phyloP scores from a whole-genome alignment of 108 stramenopile genomes.

The Mayamaea pseudoterrestris region DNA sequence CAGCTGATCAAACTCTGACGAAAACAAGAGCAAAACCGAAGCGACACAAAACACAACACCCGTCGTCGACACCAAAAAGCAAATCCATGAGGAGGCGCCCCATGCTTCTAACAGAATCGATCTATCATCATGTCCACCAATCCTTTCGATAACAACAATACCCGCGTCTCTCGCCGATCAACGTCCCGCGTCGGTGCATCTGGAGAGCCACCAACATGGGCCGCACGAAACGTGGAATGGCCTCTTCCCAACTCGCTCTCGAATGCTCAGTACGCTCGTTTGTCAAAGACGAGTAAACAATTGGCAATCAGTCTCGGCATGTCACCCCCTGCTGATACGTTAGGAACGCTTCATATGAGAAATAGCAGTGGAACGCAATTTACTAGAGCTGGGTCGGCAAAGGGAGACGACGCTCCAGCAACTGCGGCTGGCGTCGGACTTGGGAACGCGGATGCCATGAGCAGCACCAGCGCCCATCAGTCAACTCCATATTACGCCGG shows the following conservation, averaged over 20 bases:
- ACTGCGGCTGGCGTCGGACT: not conserved
- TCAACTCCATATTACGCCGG: constrained; percentile 11
- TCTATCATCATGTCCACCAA: too few relatives aligned
- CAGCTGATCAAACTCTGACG: too few relatives aligned
- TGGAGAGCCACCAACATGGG: constrained; percentile 49
- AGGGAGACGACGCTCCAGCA: constrained; percentile 2
- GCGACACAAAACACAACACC: too few relatives aligned
- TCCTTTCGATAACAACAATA: too few relatives aligned
- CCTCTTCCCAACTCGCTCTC: constrained; percentile 50
- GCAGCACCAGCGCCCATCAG: not conserved
- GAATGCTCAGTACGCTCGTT: constrained; percentile 34
- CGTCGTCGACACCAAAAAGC: too few relatives aligned
- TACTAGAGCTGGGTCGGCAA: not conserved
- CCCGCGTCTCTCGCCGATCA: too few relatives aligned
- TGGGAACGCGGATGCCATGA: constrained; percentile 1
- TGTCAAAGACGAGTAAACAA: constrained; percentile 23
- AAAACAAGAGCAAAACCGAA: too few relatives aligned
- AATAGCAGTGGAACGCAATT: not conserved
- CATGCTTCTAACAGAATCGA: too few relatives aligned
- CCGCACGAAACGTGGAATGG: constrained; percentile 74
- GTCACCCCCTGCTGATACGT: constrained; percentile 14
- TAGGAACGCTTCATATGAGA: too few relatives aligned
- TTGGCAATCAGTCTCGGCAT: constrained; percentile 38
- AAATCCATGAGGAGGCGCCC: too few relatives aligned
- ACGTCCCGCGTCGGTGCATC: not conserved